These are phyloP conservation scores for Lotus japonicus DNA, from an alignment of 306 rosid species.

Conservation along the genomic window DNA sequence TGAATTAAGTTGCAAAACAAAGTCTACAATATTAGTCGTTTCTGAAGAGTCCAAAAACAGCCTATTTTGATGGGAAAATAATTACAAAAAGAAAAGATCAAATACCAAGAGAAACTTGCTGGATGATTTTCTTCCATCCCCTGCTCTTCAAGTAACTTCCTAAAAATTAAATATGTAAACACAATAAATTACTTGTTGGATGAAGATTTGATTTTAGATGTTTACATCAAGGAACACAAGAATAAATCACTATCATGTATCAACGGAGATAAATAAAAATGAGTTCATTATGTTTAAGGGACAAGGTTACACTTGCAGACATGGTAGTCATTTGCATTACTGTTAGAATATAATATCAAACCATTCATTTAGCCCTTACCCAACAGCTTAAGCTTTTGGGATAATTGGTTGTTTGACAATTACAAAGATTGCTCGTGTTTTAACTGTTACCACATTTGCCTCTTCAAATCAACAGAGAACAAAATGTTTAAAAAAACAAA, in stretches of 20 bases:
- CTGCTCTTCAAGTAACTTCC: not conserved
- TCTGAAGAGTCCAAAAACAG: not conserved
- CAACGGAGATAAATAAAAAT: not conserved
- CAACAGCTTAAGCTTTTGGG: too few relatives aligned
- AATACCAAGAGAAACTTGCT: not conserved
- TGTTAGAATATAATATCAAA: too few relatives aligned
- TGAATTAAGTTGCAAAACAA: not conserved
- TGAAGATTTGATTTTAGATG: not conserved
- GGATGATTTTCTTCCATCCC: not conserved
- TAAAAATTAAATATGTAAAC: not conserved
- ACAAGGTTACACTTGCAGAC: not conserved
- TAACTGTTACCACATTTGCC: not conserved
- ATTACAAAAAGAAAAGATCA: not conserved
- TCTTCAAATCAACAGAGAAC: conserved; percentile 5
- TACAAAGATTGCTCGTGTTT: not conserved
- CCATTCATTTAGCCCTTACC: too few relatives aligned
- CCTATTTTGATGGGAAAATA: not conserved
- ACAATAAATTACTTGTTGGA: not conserved
- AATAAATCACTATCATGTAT: not conserved
- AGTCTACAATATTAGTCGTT: not conserved
- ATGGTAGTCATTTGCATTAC: not conserved
- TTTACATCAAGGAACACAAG: not conserved
- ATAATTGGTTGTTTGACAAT: too few relatives aligned
- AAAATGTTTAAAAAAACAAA: conserved; percentile 2
- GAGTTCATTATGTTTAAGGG: not conserved